phyloP scores from a whole-genome alignment of 345 rosid species.

The Hirschfeldia incana region DNA sequence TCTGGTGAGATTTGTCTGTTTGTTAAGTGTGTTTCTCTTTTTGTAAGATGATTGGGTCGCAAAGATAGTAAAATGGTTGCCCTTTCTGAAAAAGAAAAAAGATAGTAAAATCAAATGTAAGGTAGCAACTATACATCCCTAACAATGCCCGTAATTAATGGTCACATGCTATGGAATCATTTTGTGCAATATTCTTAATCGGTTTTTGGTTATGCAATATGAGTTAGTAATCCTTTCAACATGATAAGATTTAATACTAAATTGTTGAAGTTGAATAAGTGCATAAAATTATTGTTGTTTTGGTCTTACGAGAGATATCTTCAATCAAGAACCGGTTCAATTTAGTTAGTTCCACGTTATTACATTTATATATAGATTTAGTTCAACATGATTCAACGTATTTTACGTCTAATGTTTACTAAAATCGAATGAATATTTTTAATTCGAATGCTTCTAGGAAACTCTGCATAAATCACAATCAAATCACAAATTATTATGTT shows the following conservation, averaged over 20 bases:
- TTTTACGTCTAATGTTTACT: constrained; percentile 30
- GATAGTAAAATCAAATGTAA: too few relatives aligned
- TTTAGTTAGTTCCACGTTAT: constrained; percentile 17
- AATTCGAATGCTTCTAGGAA: constrained; percentile 11
- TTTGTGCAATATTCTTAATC: not conserved
- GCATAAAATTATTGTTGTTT: constrained; percentile 14
- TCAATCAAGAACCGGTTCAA: constrained; percentile 22
- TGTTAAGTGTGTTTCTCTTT: constrained; percentile 18
- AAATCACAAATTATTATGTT: constrained; percentile 39
- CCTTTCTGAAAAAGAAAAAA: too few relatives aligned
- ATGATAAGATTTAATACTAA: too few relatives aligned
- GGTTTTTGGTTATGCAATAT: too few relatives aligned
- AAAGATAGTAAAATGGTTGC: constrained; percentile 6
- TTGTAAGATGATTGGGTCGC: constrained; percentile 1
- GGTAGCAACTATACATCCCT: constrained; percentile 16
- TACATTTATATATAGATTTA: not conserved
- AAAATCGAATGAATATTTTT: not conserved
- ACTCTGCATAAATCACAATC: constrained; percentile 36
- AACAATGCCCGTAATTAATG: constrained; percentile 30
- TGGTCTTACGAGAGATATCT: constrained; percentile 37
- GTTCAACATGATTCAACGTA: constrained; percentile 28
- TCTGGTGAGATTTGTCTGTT: constrained; percentile 24
- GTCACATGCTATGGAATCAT: constrained; percentile 20
- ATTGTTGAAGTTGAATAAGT: not conserved
- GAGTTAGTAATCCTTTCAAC: not conserved